phyloP scores from a whole-genome alignment of 2,329 filamentous ascomycete species.

The Penicillium sp. region DNA sequence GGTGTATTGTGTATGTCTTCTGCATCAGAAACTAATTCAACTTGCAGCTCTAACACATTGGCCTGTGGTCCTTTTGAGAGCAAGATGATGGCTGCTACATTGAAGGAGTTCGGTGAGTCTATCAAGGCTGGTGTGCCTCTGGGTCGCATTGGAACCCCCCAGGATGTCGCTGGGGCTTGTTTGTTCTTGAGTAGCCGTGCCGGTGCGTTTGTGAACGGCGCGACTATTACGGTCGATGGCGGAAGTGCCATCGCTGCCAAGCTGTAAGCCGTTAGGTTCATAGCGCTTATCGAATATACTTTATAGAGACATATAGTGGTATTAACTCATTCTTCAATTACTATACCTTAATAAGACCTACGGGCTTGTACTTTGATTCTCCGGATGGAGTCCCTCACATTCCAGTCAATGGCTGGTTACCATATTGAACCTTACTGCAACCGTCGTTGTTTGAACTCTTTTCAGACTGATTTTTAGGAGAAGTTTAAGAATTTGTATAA shows the following conservation, averaged over 20 bases:
- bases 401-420: constrained; percentile 1
- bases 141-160: constrained; percentile 63
- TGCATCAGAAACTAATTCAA: constrained; percentile 31
- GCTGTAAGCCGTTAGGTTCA: constrained; percentile 30
- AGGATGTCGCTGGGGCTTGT: constrained; percentile 71
- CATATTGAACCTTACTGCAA: background rate
- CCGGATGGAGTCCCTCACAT: constrained; percentile 1
- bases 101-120: constrained; percentile 50
- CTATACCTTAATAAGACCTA: background rate
- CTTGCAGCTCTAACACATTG: constrained; percentile 59
- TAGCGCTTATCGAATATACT: background rate
- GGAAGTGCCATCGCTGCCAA: constrained; percentile 48
- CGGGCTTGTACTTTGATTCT: background rate
- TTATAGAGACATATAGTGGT: background rate
- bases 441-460: background rate
- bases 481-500: background rate
- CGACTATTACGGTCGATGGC: constrained; percentile 63
- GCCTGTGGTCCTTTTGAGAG: constrained; percentile 66
- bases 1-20: no score
- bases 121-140: constrained; percentile 61
- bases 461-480: background rate
- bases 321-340: background rate
- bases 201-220: constrained; percentile 65
- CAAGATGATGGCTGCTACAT: constrained; percentile 56
- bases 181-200: constrained; percentile 68